Conservation (phyloP, 2,329 filamentous ascomycete species). For the Orbilia blumenaviensis region DNA sequence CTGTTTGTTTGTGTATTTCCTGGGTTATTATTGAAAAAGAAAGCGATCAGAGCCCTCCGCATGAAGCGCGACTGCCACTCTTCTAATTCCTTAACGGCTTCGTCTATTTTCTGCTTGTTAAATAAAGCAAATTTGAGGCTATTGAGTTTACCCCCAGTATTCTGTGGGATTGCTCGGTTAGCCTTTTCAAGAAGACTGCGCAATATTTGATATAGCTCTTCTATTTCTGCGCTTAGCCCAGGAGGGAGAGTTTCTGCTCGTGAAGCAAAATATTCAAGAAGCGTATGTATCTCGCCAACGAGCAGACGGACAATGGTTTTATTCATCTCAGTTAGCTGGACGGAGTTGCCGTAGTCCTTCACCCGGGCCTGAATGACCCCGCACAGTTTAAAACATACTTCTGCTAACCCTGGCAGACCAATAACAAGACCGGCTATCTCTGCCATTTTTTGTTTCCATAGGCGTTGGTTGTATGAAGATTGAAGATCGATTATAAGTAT, state of each 20-base stretch:
- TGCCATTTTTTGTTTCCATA: background rate
- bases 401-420: background rate
- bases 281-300: background rate
- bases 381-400: background rate
- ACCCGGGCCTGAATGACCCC: background rate
- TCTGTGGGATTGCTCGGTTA: background rate
- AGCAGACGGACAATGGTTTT: background rate
- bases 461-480: too few species aligned
- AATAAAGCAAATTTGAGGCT: background rate
- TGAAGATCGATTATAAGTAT: too few species aligned
- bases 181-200: slow-evolving; percentile 4
- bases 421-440: background rate
- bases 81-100: slow-evolving; percentile 1
- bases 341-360: background rate
- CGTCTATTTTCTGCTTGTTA: background rate
- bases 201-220: background rate
- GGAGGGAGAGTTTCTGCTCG: background rate
- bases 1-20: too few species aligned
- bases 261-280: background rate
- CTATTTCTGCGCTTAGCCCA: background rate
- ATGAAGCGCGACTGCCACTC: slow-evolving; percentile 5
- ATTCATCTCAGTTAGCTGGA: background rate
- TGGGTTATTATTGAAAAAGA: background rate
- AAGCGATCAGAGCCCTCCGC: background rate
- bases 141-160: background rate